These are phyloP conservation scores for Fistulifera pelliculosa DNA, from an alignment of 108 stramenopile genomes.

Conservation along the genomic window DNA sequence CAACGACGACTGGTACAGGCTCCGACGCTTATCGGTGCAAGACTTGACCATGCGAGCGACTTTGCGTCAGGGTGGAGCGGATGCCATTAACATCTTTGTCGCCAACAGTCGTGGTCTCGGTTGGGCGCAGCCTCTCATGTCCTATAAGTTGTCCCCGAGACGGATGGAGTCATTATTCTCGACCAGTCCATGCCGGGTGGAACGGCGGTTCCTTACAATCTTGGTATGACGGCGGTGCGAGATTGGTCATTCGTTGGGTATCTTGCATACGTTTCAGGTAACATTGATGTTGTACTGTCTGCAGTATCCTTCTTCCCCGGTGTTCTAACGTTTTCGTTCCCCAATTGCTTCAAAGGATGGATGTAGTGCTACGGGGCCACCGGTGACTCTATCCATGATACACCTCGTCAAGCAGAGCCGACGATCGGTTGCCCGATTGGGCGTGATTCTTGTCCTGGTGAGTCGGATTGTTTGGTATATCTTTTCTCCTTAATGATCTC, in stretches of 20 bases:
- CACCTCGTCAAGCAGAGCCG: too few relatives aligned
- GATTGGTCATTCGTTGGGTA: not conserved
- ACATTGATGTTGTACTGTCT: too few relatives aligned
- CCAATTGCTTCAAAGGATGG: too few relatives aligned
- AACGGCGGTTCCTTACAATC: conserved; percentile 1
- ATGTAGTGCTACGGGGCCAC: too few relatives aligned
- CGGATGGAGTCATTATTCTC: conserved; percentile 6
- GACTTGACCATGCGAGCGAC: conserved; percentile 2
- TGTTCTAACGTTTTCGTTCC: too few relatives aligned
- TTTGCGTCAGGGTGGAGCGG: conserved; percentile 1
- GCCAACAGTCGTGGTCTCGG: not conserved
- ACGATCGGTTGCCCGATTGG: too few relatives aligned
- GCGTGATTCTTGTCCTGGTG: too few relatives aligned
- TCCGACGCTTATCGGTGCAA: not conserved
- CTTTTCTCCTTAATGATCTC: too few relatives aligned
- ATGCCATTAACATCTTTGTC: not conserved
- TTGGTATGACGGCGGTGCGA: not conserved
- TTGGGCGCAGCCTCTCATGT: not conserved
- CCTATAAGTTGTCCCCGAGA: not conserved
- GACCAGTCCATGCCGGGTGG: conserved; percentile 3
- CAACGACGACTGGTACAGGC: conserved; percentile 1
- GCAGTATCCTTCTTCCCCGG: too few relatives aligned
- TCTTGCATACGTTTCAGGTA: too few relatives aligned
- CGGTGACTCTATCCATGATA: too few relatives aligned
- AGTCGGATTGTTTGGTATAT: too few relatives aligned